Evolutionary conservation across 1,139 yeast species (phyloP).

Genomic region (Candida sp.): DNA sequence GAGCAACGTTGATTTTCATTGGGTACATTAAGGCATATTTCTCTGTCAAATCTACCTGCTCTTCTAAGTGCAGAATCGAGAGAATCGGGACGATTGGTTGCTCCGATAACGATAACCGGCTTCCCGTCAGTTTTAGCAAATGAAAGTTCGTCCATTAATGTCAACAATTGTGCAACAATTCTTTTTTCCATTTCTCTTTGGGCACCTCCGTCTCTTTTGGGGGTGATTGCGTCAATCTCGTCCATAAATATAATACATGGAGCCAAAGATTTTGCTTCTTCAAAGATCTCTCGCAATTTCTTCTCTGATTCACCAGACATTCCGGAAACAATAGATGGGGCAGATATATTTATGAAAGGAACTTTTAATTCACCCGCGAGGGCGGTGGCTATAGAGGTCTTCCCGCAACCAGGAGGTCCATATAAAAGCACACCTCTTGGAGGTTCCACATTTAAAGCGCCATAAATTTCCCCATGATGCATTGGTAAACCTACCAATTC

Average conservation of each 20-base stretch:
- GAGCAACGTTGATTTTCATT: constrained; percentile 78
- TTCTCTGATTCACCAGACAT: constrained; percentile 99
- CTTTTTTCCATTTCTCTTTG: constrained; percentile 98
- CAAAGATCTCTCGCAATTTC: constrained; percentile 87
- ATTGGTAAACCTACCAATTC: constrained; percentile 91
- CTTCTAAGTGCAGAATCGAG: constrained; percentile 98
- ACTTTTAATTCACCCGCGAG: constrained; percentile 93
- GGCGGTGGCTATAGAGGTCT: constrained; percentile 94
- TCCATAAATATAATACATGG: constrained; percentile 94
- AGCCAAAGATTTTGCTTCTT: constrained; percentile 86
- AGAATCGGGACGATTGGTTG: constrained; percentile 96
- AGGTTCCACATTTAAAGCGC: constrained; percentile 89
- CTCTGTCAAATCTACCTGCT: constrained; percentile 85
- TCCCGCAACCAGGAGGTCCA: constrained; percentile 99
- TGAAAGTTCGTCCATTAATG: constrained; percentile 64
- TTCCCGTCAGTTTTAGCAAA: constrained; percentile 61
- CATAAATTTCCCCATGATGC: constrained; percentile 87
- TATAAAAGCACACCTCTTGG: constrained; percentile 94
- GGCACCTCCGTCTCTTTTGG: constrained; percentile 93
- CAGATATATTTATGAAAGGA: constrained; percentile 87
- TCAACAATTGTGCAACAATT: constrained; percentile 40
- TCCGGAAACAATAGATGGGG: constrained; percentile 98
- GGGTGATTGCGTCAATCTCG: constrained; percentile 97
- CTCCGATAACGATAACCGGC: constrained; percentile 72
- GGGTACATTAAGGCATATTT: constrained; percentile 77